Evolutionary conservation across 2,329 filamentous ascomycete species (phyloP), one percentile per base, ranked within the genome.

Genomic region (Epichloe elymi): DNA sequence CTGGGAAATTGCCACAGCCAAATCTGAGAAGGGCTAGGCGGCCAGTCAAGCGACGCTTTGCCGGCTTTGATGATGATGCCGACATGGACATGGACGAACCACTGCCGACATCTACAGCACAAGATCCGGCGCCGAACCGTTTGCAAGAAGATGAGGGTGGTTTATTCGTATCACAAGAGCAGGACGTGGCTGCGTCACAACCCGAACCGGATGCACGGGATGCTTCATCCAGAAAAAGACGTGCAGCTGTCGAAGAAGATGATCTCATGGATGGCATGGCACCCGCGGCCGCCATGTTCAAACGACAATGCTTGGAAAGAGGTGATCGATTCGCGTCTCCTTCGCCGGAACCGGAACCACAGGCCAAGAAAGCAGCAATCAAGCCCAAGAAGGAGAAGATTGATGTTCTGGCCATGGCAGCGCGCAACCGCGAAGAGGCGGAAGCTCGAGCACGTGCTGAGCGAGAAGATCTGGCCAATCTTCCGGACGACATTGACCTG

Each of bases 221-320:
- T 23, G 57, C 54, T 39, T 62, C 64, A 1, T 65, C 68, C 17
- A 69, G 71, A 33, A 81, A 81, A 58, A 67, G 78, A 23, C 63
- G 61, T 2, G 69, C 70, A 3, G 67, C 71, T 2, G 65, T 63
- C 1, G 67, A 73, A 48, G 68, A 79, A 48, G 68, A 79, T 50
- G 78, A 85, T 43, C 67, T 85, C 8, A 79, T 91, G 64, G 82
- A 88, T 14, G 74, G 77, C 20, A 77, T 95, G 51, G 81, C 90
- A 1, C 86, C 89, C 0, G 87, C 83, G 1, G 82, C 86, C 3
- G 81, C 85, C 30, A 82, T 82, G 5, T 79, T 89, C 62, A 97
- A 95, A 64, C 80, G 83, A n/a, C 82, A 85, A 20, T 82, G 84
- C 26, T 73, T 87, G 19, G 82, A 79, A 54, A 74, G 75, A 48